Evolutionary conservation across 1,284 basidiomycete species (phyloP), one percentile per base, ranked within the genome.

Genomic region (Sparassis latifolia): DNA sequence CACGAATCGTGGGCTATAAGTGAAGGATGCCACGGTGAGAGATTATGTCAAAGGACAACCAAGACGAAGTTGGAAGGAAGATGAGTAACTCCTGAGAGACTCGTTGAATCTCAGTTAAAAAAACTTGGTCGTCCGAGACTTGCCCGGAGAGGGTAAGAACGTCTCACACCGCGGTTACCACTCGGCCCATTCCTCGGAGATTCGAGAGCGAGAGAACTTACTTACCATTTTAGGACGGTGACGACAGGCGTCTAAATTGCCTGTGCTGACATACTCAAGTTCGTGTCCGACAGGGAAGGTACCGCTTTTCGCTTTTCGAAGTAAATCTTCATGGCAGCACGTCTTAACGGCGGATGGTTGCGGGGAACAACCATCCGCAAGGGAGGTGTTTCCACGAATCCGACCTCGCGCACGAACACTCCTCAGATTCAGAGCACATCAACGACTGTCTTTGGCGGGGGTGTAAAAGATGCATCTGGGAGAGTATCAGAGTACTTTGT

Each of bases 401-500:
- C 72, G 3, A 73, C 56, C 12, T 66, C 83, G 2, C 79, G 85
- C 30, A 78, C 80, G 2, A 77, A 72, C 31, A 86, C 86, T 0
- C 85, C 86, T 2, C 83, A 86, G 56, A 69, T 86, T 3, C 82
- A 84, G 58, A 82, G 79, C 55, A 85, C 86, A 0, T 84, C 86
- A 2, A 69, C 76, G 1, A 86, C 83, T 0, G 70, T 86, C 57
- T 89, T 83, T 59, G 84, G 84, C 32, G 86, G 86, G 32, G 87
- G 87, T 20, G 84, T 91, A 53, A 90, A 90, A 65, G 88, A 91
- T 74, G 73, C 81, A 0, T 88, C 87, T 29, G 88, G 89, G 12
- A 76, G 87, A 64, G 87, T 82, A 2, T 73, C 82, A 3, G 88
- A 91, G 62, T 91, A 78, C 69, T 88, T 80, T 58, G 87, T 89